Evolutionary conservation across 2,329 filamentous ascomycete species (phyloP), one percentile per base, ranked within the genome.

Genomic region (Harringtonia lauricola): DNA sequence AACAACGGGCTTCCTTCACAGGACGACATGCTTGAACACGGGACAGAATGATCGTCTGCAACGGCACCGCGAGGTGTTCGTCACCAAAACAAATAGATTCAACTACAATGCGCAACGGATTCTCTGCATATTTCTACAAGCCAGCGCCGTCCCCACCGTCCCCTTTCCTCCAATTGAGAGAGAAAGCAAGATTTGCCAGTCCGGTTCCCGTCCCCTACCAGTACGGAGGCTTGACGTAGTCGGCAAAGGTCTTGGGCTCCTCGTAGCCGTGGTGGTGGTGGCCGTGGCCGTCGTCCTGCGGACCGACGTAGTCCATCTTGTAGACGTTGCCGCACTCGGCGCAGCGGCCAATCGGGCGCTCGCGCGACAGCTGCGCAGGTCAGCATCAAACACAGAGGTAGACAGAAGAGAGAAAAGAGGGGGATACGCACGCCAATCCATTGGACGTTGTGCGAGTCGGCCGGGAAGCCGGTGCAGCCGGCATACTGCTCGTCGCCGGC

Each of bases 301-400:
- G 81, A 49, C 92, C 92, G 54, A 95, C 70, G 67, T 95, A 98
- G 64, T 95, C 83, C 86, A 96, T 92, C 82, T 95, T 94, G 75
- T 94, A 89, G 55, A 92, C 86, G 64, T 81, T 86, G 55, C 92
- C 92, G 70, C 92, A 98, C 75, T 98, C 92, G 60, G 81, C 81
- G 81, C 92, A 98, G 65, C 92, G 87, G 74, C 94, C 86, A 56
- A 95, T 67, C 46, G 92, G 92, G 63, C 92, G 88, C 47, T 92
- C 81, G 61, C 86, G 86, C 63, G 85, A 83, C 60, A 94, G 77
- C 86, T 92, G 4, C 41, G 43, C 28, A 22, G 12, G 8, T 19
- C 21, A 31, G 6, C 10, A 3, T 35, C 13, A 43, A 41, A 33
- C 13, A 43, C 37, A 33, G 13, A 8, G 7, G 4, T 10, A n/a